A percentile compares a stretch with the other conserved stretches of the same genome.
Evolutionary conservation across 148 eudicot genomes (phyloP).

Genomic region (Vaccinium corymbosum): DNA sequence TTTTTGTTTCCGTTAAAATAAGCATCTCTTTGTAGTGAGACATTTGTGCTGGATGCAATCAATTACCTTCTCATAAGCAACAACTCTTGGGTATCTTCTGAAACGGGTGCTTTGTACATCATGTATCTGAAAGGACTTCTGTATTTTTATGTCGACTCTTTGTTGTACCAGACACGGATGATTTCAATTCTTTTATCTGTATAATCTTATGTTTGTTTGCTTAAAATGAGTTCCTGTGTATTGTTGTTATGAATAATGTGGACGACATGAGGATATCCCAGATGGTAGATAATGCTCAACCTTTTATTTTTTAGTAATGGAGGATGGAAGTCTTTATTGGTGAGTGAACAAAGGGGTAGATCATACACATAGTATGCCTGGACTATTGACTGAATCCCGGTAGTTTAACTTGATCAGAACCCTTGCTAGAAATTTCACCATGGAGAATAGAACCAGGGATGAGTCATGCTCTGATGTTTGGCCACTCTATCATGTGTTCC

Average conservation of each 20-base stretch:
- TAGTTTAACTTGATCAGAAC: background rate
- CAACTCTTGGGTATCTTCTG: conserved; percentile 17
- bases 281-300: background rate
- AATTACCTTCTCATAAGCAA: background rate
- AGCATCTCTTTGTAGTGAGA: background rate
- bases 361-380: background rate
- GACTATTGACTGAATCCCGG: background rate
- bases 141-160: background rate
- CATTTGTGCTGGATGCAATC: background rate
- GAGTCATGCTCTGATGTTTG: background rate
- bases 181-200: background rate
- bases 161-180: background rate
- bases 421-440: background rate
- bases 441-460: background rate
- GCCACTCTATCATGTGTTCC: background rate
- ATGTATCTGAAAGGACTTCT: background rate
- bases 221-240: background rate
- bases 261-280: background rate
- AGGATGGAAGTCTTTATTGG: background rate
- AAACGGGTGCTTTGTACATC: background rate
- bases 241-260: background rate
- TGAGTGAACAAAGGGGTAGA: background rate
- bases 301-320: background rate
- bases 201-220: background rate
- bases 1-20: conserved; percentile 11